A percentile compares a stretch with the other conserved stretches of the same genome.
phyloP scores from a whole-genome alignment of 495 filamentous ascomycete genomes.

The Aspergillus nidulans region DNA sequence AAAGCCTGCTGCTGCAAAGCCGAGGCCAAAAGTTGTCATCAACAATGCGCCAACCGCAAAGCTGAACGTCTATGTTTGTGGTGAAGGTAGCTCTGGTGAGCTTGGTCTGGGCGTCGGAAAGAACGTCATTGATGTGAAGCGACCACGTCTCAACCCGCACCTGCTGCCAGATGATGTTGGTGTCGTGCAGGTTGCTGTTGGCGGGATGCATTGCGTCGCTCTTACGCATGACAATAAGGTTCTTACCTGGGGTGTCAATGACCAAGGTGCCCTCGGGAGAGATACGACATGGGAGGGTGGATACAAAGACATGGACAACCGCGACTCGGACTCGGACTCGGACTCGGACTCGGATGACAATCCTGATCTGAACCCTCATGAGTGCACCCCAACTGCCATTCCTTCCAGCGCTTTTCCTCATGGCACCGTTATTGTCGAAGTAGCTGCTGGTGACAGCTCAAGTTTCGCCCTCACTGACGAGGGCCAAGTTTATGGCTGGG shows the following conservation, averaged over 20 bases:
- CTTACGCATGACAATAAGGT: slow-evolving; percentile 60
- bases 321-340: slow-evolving; percentile 40
- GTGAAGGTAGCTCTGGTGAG: slow-evolving; percentile 64
- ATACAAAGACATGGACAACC: slow-evolving; percentile 57
- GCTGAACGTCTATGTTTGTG: slow-evolving; percentile 65
- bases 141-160: slow-evolving; percentile 59
- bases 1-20: slow-evolving; percentile 21
- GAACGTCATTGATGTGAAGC: slow-evolving; percentile 61
- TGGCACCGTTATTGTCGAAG: slow-evolving; percentile 52
- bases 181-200: slow-evolving; percentile 56
- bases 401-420: slow-evolving; percentile 47
- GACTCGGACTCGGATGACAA: slow-evolving; percentile 50
- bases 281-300: slow-evolving; percentile 59
- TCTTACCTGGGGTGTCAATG: slow-evolving; percentile 66
- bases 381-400: slow-evolving; percentile 57
- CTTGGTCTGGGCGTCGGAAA: slow-evolving; percentile 60
- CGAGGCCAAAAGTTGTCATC: slow-evolving; percentile 35
- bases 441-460: slow-evolving; percentile 60
- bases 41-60: slow-evolving; percentile 41
- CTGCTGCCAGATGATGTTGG: slow-evolving; percentile 56
- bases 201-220: slow-evolving; percentile 63
- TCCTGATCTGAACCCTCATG: slow-evolving; percentile 55
- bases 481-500: slow-evolving; percentile 66
- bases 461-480: slow-evolving; percentile 64
- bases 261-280: slow-evolving; percentile 60